A percentile compares a stretch with the other conserved stretches of the same genome.
Conservation (phyloP, 495 filamentous ascomycete genomes). For the Podospora australis region DNA sequence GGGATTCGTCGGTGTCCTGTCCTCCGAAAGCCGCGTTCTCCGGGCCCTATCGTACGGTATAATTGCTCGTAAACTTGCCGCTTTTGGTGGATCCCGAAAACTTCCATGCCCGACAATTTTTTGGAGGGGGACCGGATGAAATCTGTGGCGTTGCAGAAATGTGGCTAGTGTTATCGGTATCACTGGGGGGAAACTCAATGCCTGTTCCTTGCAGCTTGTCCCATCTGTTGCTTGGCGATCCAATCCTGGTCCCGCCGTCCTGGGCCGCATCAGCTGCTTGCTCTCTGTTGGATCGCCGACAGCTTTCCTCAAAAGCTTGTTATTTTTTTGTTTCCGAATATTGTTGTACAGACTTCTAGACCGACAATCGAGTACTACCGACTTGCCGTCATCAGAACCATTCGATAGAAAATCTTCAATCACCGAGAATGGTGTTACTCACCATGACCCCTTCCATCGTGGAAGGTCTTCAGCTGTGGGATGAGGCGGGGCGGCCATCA, state of each 20-base stretch:
- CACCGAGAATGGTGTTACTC: constrained; percentile 67
- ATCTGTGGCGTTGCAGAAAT: neutral
- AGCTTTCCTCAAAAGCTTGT: neutral
- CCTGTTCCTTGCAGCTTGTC: neutral
- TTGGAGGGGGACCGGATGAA: neutral
- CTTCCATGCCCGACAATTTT: constrained; percentile 22
- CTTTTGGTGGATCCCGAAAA: constrained; percentile 22
- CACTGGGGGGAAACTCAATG: neutral
- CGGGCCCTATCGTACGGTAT: neutral
- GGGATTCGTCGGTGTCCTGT: neutral
- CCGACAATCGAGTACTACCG: neutral
- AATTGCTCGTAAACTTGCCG: neutral
- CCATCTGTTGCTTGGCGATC: neutral
- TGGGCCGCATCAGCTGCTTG: neutral
- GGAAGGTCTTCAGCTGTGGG: constrained; percentile 47
- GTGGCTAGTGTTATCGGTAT: constrained; percentile 10
- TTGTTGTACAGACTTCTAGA: no score
- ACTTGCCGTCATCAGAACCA: neutral
- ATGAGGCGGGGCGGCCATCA: neutral
- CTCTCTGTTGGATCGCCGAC: constrained; percentile 5
- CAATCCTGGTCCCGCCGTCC: neutral
- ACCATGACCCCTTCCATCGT: constrained; percentile 65
- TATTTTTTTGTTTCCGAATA: neutral
- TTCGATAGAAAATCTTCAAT: neutral
- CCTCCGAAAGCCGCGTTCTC: neutral